Evolutionary conservation across 345 rosid genomes (phyloP), one percentile per base, ranked within the genome.

Genomic region (Pugionium cornutum): DNA sequence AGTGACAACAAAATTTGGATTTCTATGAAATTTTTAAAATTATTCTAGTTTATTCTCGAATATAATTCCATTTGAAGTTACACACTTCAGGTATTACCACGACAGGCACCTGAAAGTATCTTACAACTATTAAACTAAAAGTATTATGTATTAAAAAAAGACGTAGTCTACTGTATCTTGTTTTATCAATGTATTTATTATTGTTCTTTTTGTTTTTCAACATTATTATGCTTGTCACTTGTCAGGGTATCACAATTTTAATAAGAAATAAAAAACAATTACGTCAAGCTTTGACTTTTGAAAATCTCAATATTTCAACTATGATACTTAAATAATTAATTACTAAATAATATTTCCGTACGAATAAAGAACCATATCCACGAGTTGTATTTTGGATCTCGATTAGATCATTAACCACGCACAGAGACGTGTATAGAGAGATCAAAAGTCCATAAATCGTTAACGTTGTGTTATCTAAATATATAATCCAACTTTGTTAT

Each of bases 281-380:
- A 57, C 54, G 49, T 72, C 70, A 72, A 64, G 35, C 28, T 41
- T 58, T 72, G 76, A 72, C 76, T 64, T 70, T 53, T 28, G 64
- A 28, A 59, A 56, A 8, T 49, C 18, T 49, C 53, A 34, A 66
- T 44, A 43, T 8, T 51, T 65, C 54, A 72, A 58, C 34, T 49
- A 9, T 0, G n/a, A 4, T 51, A 42, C 4, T 53, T 31, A 52
- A 64, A 64, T 46, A 67, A 1, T 5, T 26, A 27, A 44, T 0
- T 36, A 37, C 11, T 5, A 35, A 49, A 29, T 36, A 59, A 29
- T 42, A 32, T 40, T 41, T 27, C 36, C 30, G 7, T 26, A 7
- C 9, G 45, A 47, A 48, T 41, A 66, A 10, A n/a, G 33, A 43
- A 43, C 2, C 40, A 42, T 64, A 72, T 72, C 59, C 27, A 33